Percentiles rank a stretch among this genome's conserved stretches.
These are phyloP conservation scores for Penicillium canariense DNA, from an alignment of 495 filamentous ascomycete genomes.

Conservation along the genomic window DNA sequence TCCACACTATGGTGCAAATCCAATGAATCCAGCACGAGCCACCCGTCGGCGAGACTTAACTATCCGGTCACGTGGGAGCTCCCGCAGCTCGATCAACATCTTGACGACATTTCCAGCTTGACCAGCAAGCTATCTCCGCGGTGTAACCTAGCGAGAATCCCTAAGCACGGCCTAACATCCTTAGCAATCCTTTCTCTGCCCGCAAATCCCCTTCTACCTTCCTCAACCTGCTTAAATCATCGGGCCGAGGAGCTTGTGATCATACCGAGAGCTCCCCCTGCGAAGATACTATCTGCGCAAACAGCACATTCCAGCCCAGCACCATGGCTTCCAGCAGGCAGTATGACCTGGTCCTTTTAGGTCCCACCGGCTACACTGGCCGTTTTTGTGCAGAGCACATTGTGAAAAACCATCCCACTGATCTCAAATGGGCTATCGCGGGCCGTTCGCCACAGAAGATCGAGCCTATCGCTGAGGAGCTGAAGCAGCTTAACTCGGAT, in stretches of 20 bases:
- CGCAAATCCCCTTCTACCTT: not conserved
- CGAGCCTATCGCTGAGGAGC: constrained; percentile 60
- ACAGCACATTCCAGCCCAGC: not conserved
- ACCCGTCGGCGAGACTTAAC: constrained; percentile 16
- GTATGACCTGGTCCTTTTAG: constrained; percentile 83
- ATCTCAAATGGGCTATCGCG: constrained; percentile 86
- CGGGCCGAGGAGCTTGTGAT: constrained; percentile 15
- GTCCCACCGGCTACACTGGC: constrained; percentile 87
- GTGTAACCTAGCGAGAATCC: not conserved
- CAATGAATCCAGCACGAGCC: not conserved
- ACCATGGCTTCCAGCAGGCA: constrained; percentile 49
- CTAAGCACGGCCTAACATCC: not conserved
- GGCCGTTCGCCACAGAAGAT: constrained; percentile 77
- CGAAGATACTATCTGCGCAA: constrained; percentile 10
- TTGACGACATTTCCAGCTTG: not conserved
- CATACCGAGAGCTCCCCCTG: constrained; percentile 5
- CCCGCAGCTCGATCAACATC: not conserved
- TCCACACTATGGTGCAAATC: not conserved
- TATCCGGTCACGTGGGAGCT: constrained; percentile 21
- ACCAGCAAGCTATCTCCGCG: not conserved
- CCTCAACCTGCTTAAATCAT: not conserved
- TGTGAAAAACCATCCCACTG: constrained; percentile 66
- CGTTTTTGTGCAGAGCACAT: constrained; percentile 76
- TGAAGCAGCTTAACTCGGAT: constrained; percentile 66
- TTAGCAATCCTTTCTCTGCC: not conserved